Evolutionary conservation across 1,284 basidiomycete species (phyloP).

Genomic region (Pseudozyma pruni): DNA sequence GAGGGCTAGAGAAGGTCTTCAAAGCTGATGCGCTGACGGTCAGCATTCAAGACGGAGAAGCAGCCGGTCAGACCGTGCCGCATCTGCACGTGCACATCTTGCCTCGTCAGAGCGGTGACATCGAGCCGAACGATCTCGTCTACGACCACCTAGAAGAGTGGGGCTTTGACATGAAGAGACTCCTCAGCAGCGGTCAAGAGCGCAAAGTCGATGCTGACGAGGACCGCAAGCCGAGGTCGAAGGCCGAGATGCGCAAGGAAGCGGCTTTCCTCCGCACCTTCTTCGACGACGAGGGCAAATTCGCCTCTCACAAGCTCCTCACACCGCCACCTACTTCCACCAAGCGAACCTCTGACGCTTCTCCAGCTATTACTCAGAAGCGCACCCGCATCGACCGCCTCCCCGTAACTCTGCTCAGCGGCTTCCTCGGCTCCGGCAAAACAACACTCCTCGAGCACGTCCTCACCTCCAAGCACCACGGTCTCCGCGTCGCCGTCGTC

Average conservation of each 20-base stretch:
- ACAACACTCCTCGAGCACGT: constrained; percentile 70
- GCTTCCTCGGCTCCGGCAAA: constrained; percentile 71
- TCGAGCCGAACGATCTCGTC: constrained; percentile 60
- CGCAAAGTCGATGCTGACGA: constrained; percentile 48
- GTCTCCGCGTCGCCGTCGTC: constrained; percentile 69
- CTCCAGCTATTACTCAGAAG: constrained; percentile 7
- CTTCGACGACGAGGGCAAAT: constrained; percentile 28
- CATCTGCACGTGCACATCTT: constrained; percentile 66
- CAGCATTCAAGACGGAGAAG: constrained; percentile 61
- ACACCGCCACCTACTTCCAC: background rate
- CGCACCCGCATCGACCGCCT: constrained; percentile 52
- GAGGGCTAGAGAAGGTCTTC: constrained; percentile 52
- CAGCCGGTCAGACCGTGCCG: constrained; percentile 59
- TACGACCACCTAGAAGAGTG: constrained; percentile 54
- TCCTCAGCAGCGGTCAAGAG: constrained; percentile 17
- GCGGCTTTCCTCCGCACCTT: constrained; percentile 43
- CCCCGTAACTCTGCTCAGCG: constrained; percentile 70
- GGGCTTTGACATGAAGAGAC: constrained; percentile 47
- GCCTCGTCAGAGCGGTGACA: constrained; percentile 60
- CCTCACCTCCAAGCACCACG: constrained; percentile 69
- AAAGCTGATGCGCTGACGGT: constrained; percentile 59
- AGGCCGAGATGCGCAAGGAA: constrained; percentile 57
- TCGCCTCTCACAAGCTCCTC: constrained; percentile 14
- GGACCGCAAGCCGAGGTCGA: constrained; percentile 51
- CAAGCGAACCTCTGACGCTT: constrained; percentile 21